Percentiles rank a stretch among this genome's conserved stretches.
These are phyloP conservation scores for Laetiporus sulphureus DNA, from an alignment of 1,284 basidiomycete species.

Conservation along the genomic window DNA sequence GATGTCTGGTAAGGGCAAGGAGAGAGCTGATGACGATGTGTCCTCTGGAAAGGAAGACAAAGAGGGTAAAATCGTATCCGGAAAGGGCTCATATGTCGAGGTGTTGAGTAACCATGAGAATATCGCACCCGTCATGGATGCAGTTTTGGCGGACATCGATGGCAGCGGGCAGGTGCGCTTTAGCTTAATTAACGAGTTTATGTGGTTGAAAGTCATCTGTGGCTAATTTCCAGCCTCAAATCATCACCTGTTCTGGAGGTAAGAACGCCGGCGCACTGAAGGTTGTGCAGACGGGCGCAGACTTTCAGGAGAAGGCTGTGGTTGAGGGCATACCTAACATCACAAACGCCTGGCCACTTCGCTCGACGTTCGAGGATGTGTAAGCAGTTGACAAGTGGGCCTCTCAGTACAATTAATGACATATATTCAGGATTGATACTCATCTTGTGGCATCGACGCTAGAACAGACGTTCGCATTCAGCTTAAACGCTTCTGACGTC, in stretches of 20 bases:
- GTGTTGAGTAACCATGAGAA: conserved; percentile 69
- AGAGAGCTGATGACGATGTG: conserved; percentile 12
- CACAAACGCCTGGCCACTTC: conserved; percentile 60
- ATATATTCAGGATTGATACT: conserved; percentile 35
- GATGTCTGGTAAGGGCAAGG: conserved; percentile 15
- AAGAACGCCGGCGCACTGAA: conserved; percentile 78
- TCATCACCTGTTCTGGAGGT: conserved; percentile 88
- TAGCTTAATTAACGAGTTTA: neutral
- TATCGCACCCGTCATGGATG: conserved; percentile 86
- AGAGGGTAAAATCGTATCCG: conserved; percentile 43
- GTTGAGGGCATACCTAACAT: conserved; percentile 58
- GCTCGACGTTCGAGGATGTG: conserved; percentile 42
- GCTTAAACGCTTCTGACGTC: conserved; percentile 34
- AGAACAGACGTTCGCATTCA: conserved; percentile 45
- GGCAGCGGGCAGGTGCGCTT: conserved; percentile 63
- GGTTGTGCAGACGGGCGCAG: conserved; percentile 81
- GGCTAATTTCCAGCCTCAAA: conserved; percentile 42
- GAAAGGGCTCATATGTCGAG: conserved; percentile 44
- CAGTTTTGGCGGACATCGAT: conserved; percentile 71
- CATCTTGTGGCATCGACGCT: conserved; percentile 56
- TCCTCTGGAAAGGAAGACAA: conserved; percentile 13
- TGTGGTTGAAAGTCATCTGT: neutral
- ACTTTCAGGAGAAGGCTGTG: conserved; percentile 62
- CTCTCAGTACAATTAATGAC: neutral
- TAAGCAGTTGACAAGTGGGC: conserved; percentile 27